Evolutionary conservation across 768 basidiomycete genomes (phyloP), one percentile per base, ranked within the genome.

Genomic region (Xerocomus spinulosus): DNA sequence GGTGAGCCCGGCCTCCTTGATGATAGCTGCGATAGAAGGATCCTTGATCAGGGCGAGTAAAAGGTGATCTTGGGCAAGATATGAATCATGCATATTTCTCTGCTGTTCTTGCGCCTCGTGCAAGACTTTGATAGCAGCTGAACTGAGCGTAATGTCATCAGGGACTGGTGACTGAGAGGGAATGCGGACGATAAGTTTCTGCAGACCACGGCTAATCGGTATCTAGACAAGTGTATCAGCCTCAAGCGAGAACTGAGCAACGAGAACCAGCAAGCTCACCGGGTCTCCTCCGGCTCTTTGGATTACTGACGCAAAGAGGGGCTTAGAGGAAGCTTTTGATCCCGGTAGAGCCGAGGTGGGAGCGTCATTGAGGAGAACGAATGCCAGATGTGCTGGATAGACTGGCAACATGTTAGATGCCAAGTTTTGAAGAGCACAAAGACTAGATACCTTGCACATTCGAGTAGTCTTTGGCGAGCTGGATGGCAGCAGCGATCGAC

Each of bases 41-140:
- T 93, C 89, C 54, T 89, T 83, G 55, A 92, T 59, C 42, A 97
- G 79, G 0, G 90, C 92, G 21, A 92, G 81, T 23, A 97, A 75
- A 41, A 98, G 68, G 62, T 96, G 93, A 52, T 97, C 92, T 66
- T 94, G 88, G 0, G 93, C 92, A 49, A 98, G 85, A 67, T 90
- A 96, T 2, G 85, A 85, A 65, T 94, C 92, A 61, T 87, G 85
- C 84, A 86, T 87, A 5, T 74, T 85, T 73, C 90, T 92, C 61
- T 87, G 86, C 21, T 88, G 68, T 12, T 72, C 77, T 51, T 87
- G 83, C 0, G 92, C 91, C 51, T 87, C 85, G 10, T 82, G 78
- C 26, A 95, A 68, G 35, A 91, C 76, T 59, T 83, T 80, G 49
- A 78, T 59, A 5, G 78, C 59, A 9, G 78, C 69, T 2, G 78